Evolutionary conservation across 2,329 filamentous ascomycete genomes (phyloP).

Genomic region (Penicillium sp.): DNA sequence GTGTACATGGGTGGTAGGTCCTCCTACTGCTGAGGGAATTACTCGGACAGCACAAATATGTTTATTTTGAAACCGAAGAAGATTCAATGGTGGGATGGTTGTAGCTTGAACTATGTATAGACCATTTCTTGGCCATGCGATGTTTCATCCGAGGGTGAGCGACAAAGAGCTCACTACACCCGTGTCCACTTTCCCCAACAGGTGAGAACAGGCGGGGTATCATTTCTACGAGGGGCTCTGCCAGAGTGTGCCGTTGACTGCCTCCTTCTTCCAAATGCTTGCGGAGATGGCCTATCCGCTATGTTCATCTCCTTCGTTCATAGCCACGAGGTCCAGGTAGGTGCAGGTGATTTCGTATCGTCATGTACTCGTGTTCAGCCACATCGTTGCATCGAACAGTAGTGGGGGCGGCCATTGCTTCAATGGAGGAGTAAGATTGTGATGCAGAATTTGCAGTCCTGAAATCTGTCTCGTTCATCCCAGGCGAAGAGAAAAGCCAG

Average conservation of each 20-base stretch:
- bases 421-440: not conserved
- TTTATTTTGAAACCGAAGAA: not conserved
- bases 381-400: not conserved
- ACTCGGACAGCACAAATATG: not conserved
- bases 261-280: not conserved
- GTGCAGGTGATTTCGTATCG: not conserved
- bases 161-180: not conserved
- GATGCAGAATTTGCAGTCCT: not conserved
- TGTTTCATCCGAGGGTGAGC: not conserved
- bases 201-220: not conserved
- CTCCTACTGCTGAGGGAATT: not conserved
- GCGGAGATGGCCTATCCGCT: not conserved
- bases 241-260: not conserved
- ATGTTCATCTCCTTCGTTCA: not conserved
- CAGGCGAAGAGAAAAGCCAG: conserved; percentile 63
- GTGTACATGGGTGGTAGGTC: not conserved
- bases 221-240: not conserved
- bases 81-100: not conserved
- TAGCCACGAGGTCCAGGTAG: not conserved
- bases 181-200: not conserved
- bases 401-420: not conserved
- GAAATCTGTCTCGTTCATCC: conserved; percentile 29
- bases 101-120: not conserved
- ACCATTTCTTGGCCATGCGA: not conserved
- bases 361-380: not conserved